Conservation (phyloP, 1,284 basidiomycete species). For the Ceratobasidium sp. region DNA sequence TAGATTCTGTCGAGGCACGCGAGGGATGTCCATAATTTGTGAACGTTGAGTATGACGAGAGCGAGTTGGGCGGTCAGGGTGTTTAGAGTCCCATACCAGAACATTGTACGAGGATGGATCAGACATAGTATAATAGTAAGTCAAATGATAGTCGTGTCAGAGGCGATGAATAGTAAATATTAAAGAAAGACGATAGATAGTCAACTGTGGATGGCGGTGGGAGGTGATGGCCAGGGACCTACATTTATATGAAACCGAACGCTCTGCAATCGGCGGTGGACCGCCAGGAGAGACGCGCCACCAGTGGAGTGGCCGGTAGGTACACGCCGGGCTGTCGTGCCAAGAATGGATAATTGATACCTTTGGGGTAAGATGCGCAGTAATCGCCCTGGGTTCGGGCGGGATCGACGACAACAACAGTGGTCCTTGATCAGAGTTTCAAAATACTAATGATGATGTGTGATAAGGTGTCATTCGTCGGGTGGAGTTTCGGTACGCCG, state of each 20-base stretch:
- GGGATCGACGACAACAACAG: not conserved
- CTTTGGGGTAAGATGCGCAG: constrained; percentile 9
- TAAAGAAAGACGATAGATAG: constrained; percentile 21
- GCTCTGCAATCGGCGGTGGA: constrained; percentile 11
- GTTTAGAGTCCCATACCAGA: constrained; percentile 37
- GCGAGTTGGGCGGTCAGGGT: constrained; percentile 29
- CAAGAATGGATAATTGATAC: not conserved
- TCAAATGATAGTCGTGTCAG: constrained; percentile 30
- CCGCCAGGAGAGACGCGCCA: constrained; percentile 16
- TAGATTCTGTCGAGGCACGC: not conserved
- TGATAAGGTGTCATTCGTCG: constrained; percentile 10
- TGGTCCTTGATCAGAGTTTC: constrained; percentile 19
- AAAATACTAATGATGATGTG: constrained; percentile 12
- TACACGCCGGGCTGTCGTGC: constrained; percentile 16
- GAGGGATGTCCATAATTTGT: constrained; percentile 27
- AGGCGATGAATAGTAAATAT: constrained; percentile 23
- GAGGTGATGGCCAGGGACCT: constrained; percentile 4
- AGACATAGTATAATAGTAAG: constrained; percentile 11
- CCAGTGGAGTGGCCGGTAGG: constrained; percentile 21
- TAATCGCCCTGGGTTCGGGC: not conserved
- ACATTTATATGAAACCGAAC: constrained; percentile 24
- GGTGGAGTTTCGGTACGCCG: constrained; percentile 8
- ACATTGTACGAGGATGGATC: constrained; percentile 27
- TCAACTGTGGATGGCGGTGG: constrained; percentile 4
- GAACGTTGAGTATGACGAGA: constrained; percentile 3